Evolutionary conservation across 2,329 filamentous ascomycete genomes (phyloP).

Genomic region (Arthrobotrys pseudoclavata): DNA sequence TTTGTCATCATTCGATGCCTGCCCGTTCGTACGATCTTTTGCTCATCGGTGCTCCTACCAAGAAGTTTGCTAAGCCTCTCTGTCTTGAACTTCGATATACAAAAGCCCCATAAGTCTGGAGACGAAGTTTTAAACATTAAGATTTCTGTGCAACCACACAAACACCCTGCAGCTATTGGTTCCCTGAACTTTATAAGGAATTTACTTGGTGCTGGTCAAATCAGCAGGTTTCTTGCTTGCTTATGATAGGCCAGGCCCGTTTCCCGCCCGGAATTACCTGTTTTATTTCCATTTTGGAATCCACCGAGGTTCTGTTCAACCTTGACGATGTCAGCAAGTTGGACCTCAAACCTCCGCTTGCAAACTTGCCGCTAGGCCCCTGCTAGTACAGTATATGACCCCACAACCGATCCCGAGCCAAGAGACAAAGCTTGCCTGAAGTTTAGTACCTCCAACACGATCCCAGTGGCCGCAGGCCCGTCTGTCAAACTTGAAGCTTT

Average conservation of each 20-base stretch:
- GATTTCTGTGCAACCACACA: constrained; percentile 22
- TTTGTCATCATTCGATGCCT: constrained; percentile 15
- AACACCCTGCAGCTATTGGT: background rate
- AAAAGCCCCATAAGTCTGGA: constrained; percentile 9
- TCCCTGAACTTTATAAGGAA: background rate
- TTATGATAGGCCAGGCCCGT: constrained; percentile 7
- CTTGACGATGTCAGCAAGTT: constrained; percentile 20
- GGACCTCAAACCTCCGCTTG: constrained; percentile 6
- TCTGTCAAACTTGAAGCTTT: background rate
- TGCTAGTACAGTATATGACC: constrained; percentile 15
- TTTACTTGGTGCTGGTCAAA: background rate
- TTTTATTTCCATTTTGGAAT: background rate
- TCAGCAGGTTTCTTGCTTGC: constrained; percentile 16
- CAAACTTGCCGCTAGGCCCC: constrained; percentile 17
- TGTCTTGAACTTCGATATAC: background rate
- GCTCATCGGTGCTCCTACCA: background rate
- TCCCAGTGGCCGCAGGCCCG: background rate
- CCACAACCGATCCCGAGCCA: constrained; percentile 24
- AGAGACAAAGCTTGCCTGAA: constrained; percentile 25
- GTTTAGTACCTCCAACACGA: background rate
- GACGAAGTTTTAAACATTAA: constrained; percentile 21
- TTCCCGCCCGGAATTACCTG: background rate
- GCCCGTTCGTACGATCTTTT: background rate
- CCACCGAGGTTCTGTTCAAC: constrained; percentile 2
- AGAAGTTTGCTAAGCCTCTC: background rate